These are phyloP conservation scores for Moesziomyces antarcticus DNA, from an alignment of 1,284 basidiomycete species.

Conservation along the genomic window DNA sequence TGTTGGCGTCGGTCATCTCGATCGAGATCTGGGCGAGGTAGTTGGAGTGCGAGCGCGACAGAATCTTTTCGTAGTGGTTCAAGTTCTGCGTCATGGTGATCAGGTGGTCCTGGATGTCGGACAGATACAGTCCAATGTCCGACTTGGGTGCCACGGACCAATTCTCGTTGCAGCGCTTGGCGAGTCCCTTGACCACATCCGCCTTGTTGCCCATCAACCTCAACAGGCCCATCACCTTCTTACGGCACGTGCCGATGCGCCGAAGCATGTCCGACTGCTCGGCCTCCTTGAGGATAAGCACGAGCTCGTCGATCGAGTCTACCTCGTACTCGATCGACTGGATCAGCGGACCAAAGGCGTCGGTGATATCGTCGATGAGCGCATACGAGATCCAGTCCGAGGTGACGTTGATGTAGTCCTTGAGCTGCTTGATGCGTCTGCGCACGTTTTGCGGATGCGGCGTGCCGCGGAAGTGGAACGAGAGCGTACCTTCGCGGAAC, in stretches of 20 bases:
- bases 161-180: conserved; percentile 96
- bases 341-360: conserved; percentile 98
- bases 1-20: conserved; percentile 89
- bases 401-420: conserved; percentile 98
- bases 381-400: conserved; percentile 99
- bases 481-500: conserved; percentile 93
- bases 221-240: conserved; percentile 98
- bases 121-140: conserved; percentile 95
- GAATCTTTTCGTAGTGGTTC: conserved; percentile 77
- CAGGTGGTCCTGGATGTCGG: conserved; percentile 89
- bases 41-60: conserved; percentile 98
- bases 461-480: conserved; percentile 98
- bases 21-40: conserved; percentile 70
- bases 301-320: conserved; percentile 97
- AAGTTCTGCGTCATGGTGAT: conserved; percentile 99
- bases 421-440: conserved; percentile 96
- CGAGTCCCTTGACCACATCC: conserved; percentile 97
- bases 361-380: conserved; percentile 99
- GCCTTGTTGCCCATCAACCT: conserved; percentile 98
- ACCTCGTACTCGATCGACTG: conserved; percentile 99
- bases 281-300: conserved; percentile 89
- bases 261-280: conserved; percentile 84
- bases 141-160: conserved; percentile 98
- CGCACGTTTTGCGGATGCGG: conserved; percentile 98
- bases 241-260: conserved; percentile 94